Evolutionary conservation across 2,329 filamentous ascomycete species (phyloP), one percentile per base, ranked within the genome.

Genomic region (Aspergillus amoenus): DNA sequence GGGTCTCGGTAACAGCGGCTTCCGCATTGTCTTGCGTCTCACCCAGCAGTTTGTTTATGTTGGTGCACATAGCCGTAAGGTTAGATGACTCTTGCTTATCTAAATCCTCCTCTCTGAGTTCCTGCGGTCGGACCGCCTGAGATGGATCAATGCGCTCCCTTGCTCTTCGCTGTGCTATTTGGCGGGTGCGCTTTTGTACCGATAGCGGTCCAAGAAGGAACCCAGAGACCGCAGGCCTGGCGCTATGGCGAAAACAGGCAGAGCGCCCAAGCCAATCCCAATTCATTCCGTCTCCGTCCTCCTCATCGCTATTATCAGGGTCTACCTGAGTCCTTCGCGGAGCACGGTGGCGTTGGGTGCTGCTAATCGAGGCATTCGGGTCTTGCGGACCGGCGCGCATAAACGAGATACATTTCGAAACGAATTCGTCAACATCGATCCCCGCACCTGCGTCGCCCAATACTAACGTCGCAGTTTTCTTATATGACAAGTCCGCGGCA

Each of bases 161-260:
- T 0, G 87, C 89, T 66, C 84, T 86, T 41, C 92, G 85, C 68
- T 91, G 88, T 4, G 84, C 83, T 18, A 87, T 76, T 62, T 87
- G 87, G 13, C 93, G 86, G 7, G 83, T 80, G 68, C 91, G 91
- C 73, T 95, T 97, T 72, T 97, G 90, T 0, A 96, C 85, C 0
- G 92, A 95, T 1, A 97, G 78, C 0, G 93, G 93, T 0, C 94
- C 93, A 0, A 97, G 84, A 6, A 99, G 82, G 67, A 97, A 96
- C 2, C 90, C 88, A 0, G 90, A 85, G 3, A 94, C 81, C 0
- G 89, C 84, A 0, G 93, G 93, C 11, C 93, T 86, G 22, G 82
- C 78, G 59, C 90, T 89, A 66, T 84, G 79, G 0, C 88, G 89
- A 55, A 93, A 80, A 66, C 89, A 91, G 0, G 90, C 92, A 57